Evolutionary conservation across 139 green algal genomes (phyloP).

Genomic region (Chlorella sp.): DNA sequence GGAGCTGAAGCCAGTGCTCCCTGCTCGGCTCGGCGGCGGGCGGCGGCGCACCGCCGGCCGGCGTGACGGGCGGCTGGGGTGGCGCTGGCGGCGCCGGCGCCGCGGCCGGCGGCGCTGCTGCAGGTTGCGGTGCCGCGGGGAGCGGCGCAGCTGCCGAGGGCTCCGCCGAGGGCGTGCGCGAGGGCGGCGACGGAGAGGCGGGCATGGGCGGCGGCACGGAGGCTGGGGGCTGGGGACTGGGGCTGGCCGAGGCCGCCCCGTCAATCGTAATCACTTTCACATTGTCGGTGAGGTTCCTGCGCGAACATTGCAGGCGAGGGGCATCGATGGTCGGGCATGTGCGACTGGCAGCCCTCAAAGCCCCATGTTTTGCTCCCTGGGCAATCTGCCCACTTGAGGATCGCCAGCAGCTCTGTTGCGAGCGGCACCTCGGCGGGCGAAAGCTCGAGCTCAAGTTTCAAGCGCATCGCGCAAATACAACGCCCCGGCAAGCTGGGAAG

Average conservation of each 20-base stretch:
- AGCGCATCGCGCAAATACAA: constrained; percentile 50
- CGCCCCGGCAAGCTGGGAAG: too few species aligned
- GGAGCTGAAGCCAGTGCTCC: not conserved
- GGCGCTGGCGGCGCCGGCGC: not conserved
- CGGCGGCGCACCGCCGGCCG: not conserved
- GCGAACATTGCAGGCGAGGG: not conserved
- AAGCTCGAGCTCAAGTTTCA: constrained; percentile 51
- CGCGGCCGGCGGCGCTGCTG: not conserved
- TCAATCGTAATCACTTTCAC: constrained; percentile 7
- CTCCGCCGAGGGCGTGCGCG: not conserved
- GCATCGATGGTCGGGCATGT: not conserved
- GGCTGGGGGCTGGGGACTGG: not conserved
- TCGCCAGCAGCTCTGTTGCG: constrained; percentile 48
- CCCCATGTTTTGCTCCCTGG: not conserved
- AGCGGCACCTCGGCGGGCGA: constrained; percentile 47
- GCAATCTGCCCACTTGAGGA: constrained; percentile 29
- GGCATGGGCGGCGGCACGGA: not conserved
- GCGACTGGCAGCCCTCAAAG: not conserved
- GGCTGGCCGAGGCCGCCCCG: not conserved
- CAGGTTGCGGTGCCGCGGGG: not conserved
- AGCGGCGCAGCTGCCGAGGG: not conserved
- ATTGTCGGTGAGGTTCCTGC: constrained; percentile 37
- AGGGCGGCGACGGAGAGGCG: too few species aligned
- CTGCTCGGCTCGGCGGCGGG: not conserved
- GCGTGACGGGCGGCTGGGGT: not conserved